Conservation (phyloP, 2,329 filamentous ascomycete genomes). For the Penicillium vulpinum region DNA sequence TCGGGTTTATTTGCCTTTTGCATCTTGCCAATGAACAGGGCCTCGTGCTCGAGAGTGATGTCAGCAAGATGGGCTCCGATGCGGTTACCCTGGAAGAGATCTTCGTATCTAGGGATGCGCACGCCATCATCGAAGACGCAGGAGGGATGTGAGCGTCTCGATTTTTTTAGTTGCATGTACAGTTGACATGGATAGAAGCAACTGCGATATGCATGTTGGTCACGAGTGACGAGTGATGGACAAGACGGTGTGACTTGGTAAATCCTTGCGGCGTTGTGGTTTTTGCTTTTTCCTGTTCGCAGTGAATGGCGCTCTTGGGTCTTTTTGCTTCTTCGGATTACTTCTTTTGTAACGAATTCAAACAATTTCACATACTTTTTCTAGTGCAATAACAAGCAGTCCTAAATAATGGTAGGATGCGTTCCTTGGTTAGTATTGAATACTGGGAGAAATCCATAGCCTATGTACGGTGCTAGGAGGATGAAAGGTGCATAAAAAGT, state of each 20-base stretch:
- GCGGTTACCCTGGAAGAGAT: constrained; percentile 47
- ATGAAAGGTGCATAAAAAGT: background rate
- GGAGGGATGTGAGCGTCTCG: constrained; percentile 23
- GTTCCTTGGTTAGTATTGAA: background rate
- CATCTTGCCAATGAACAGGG: constrained; percentile 94
- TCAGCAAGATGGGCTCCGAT: constrained; percentile 26
- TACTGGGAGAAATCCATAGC: background rate
- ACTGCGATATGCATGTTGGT: constrained; percentile 13
- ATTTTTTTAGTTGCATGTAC: constrained; percentile 19
- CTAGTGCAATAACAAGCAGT: background rate
- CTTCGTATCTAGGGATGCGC: constrained; percentile 41
- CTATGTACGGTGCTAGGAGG: background rate
- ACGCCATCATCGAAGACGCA: constrained; percentile 42
- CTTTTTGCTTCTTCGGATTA: constrained; percentile 2
- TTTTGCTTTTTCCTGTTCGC: constrained; percentile 16
- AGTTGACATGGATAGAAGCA: constrained; percentile 14
- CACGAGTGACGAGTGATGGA: constrained; percentile 21
- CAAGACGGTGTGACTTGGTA: constrained; percentile 15
- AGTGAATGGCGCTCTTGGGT: constrained; percentile 18
- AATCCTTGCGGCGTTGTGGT: constrained; percentile 22
- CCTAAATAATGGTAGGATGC: background rate
- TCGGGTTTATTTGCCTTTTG: constrained; percentile 88
- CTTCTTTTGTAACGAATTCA: constrained; percentile 5
- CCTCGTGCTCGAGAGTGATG: constrained; percentile 68
- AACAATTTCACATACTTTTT: background rate